Evolutionary conservation across 441 rosid species (phyloP).

Genomic region (Raphanus hybrid): DNA sequence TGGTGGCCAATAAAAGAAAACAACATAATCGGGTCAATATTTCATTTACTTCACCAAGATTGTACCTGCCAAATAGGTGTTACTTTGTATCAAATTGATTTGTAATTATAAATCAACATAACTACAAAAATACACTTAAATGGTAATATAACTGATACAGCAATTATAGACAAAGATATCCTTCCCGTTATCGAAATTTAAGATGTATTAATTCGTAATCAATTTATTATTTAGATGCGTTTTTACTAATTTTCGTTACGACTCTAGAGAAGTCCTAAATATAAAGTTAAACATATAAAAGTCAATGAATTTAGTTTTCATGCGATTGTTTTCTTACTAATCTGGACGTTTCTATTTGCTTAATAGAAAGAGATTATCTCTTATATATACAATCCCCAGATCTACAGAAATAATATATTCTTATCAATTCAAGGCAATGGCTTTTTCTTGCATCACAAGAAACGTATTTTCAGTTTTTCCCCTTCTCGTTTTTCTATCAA

Average conservation of each 20-base stretch:
- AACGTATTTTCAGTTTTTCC: not conserved
- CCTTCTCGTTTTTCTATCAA: constrained; percentile 15
- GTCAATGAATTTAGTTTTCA: too few relatives aligned
- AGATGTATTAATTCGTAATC: not conserved
- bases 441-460: constrained; percentile 21
- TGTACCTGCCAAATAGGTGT: not conserved
- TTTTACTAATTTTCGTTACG: not conserved
- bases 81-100: not conserved
- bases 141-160: not conserved
- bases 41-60: constrained; percentile 6
- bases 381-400: not conserved
- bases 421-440: constrained; percentile 4
- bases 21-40: not conserved
- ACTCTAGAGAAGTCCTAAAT: not conserved
- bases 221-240: not conserved
- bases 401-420: not conserved
- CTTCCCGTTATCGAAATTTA: not conserved
- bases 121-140: not conserved
- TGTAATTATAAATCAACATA: not conserved
- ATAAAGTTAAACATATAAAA: not conserved
- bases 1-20: not conserved
- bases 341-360: not conserved
- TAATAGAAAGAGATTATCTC: not conserved
- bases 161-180: not conserved
- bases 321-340: not conserved